Conservation (phyloP, 352 stramenopile species). For the Phytophthora pluvialis region DNA sequence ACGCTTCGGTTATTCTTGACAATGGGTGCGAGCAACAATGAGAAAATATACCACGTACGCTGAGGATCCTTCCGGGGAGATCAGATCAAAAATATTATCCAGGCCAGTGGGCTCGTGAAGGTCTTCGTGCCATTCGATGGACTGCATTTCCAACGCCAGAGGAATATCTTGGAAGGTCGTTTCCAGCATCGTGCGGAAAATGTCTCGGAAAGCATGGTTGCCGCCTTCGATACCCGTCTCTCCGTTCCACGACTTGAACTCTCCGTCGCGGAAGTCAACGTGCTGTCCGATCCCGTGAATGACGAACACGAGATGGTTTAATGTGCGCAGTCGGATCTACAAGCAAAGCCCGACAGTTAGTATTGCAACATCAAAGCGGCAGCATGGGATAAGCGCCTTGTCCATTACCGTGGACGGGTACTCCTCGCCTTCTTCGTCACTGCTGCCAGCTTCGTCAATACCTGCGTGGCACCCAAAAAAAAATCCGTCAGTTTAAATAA, state of each 20-base stretch:
- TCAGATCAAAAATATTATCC: constrained; percentile 86
- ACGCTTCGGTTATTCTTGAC: no score
- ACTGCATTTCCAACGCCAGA: constrained; percentile 86
- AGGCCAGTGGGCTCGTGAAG: constrained; percentile 86
- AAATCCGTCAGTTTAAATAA: not conserved
- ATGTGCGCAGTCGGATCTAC: constrained; percentile 70
- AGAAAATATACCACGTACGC: constrained; percentile 41
- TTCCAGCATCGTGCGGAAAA: constrained; percentile 79
- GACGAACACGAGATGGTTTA: constrained; percentile 89
- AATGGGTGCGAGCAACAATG: not conserved
- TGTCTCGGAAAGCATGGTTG: constrained; percentile 81
- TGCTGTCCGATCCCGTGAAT: constrained; percentile 90
- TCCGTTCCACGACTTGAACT: constrained; percentile 84
- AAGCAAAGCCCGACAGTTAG: constrained; percentile 2
- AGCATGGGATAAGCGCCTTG: not conserved
- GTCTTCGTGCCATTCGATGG: constrained; percentile 92
- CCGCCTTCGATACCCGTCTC: constrained; percentile 73
- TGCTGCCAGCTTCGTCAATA: constrained; percentile 46
- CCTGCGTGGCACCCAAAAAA: constrained; percentile 12
- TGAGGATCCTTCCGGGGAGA: constrained; percentile 76
- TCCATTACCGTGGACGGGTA: constrained; percentile 69
- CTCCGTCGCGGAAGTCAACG: constrained; percentile 86
- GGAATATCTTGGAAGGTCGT: constrained; percentile 86
- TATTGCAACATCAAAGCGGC: not conserved
- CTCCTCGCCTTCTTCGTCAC: constrained; percentile 74